Base-by-base conservation (phyloP, 441 rosid genomes). In the Pelargonium cotyledonis region DNA sequence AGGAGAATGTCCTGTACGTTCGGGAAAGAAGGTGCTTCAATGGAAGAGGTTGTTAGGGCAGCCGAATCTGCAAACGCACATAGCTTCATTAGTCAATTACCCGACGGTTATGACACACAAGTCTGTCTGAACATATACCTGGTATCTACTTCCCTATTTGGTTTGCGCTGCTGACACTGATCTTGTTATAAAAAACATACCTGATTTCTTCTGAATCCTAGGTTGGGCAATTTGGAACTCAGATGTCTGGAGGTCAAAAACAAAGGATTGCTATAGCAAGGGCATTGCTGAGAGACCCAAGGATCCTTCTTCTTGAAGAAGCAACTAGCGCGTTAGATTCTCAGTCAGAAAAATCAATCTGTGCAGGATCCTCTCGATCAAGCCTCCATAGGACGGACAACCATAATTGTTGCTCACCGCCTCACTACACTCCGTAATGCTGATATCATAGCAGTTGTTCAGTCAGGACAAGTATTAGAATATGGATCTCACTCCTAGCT, bases 21-120 rank as follows among this genome's bases (percentile, higher is more conserved):
- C 55, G 84, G 80, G 3, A 79, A 82, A 53, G 77, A 69, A 47
- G 72, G 65, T 2, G 84, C 80, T 26, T 60, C 79, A 0, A 75
- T 73, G 69, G 79, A 79, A 6, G 81, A 79, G 43, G 73, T 80
- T n/a, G 63, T 65, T 41, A 29, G 49, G 7, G 82, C 82, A 1
- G 81, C 86, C 14, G 74, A 70, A 65, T 69, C 77, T 15, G 82
- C 80, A 7, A 77, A 81, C 61, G 84, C 79, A 18, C 80, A 78
- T 15, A 31, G 19, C 19, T 81, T 79, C 72, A 74, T 81, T 5
- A 12, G n/a, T 21, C 66, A 68, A 31, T 51, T 81, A 4, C 73
- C 80, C 0, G 21, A 76, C 6, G 80, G 78, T 1, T 79, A 81
- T 35, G 62, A 74, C 12, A 79, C 85, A 3, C 66, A 43, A 63